A percentile compares a stretch with the other conserved stretches of the same genome.
These are phyloP conservation scores for Aspergillus spinulosporus DNA, from an alignment of 2,329 filamentous ascomycete species.

Conservation along the genomic window DNA sequence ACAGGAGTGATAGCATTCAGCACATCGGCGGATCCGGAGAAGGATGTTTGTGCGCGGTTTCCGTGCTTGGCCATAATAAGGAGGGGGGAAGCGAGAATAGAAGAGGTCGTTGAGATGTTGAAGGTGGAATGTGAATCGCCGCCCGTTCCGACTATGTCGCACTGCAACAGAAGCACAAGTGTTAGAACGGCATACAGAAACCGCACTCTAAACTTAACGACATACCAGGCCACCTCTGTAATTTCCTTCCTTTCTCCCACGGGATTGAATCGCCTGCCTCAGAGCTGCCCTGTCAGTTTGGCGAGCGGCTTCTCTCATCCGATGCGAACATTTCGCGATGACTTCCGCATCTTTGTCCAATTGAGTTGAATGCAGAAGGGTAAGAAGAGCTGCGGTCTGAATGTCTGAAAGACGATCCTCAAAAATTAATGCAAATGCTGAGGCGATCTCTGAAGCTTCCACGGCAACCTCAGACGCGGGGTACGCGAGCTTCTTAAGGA, in stretches of 20 bases:
- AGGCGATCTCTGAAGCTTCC: constrained; percentile 77
- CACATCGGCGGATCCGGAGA: constrained; percentile 92
- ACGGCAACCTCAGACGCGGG: constrained; percentile 53
- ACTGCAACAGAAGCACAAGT: constrained; percentile 41
- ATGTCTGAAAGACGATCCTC: constrained; percentile 84
- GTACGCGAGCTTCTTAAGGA: constrained; percentile 50
- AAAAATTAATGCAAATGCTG: constrained; percentile 89
- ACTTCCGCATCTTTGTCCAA: constrained; percentile 83
- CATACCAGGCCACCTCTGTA: constrained; percentile 83
- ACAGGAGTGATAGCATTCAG: constrained; percentile 72
- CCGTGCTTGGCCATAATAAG: constrained; percentile 92
- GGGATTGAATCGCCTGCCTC: constrained; percentile 59
- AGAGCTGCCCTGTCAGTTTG: constrained; percentile 67
- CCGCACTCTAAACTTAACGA: too few relatives aligned
- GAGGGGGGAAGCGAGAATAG: constrained; percentile 83
- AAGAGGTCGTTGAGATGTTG: constrained; percentile 95
- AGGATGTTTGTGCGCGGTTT: constrained; percentile 91
- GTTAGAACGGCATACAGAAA: not conserved
- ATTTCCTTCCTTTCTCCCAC: constrained; percentile 65
- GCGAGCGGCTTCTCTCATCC: constrained; percentile 79
- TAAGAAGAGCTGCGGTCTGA: constrained; percentile 83
- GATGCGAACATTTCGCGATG: constrained; percentile 76
- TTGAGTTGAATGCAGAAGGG: constrained; percentile 86
- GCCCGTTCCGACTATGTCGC: constrained; percentile 96
- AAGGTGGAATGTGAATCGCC: constrained; percentile 97